A percentile compares a stretch with the other conserved stretches of the same genome.
Conservation (phyloP, 768 basidiomycete species). For the Pleurotus eryngii region DNA sequence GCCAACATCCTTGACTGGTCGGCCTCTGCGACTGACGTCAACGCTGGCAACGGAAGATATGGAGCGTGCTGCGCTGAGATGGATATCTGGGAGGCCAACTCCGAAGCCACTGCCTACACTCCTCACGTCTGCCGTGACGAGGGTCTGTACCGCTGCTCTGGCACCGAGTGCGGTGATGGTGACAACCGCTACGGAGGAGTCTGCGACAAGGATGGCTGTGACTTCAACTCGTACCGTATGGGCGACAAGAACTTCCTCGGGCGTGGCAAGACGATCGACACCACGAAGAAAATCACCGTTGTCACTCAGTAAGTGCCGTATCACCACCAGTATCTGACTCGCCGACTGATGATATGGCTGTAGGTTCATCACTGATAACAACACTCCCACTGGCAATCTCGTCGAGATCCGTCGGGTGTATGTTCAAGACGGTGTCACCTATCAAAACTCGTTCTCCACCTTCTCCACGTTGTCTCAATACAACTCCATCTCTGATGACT, state of each 20-base stretch:
- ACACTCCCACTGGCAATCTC: neutral
- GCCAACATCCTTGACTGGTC: slow-evolving; percentile 3
- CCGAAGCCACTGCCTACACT: slow-evolving; percentile 36
- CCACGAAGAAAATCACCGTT: slow-evolving; percentile 33
- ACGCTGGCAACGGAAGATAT: slow-evolving; percentile 34
- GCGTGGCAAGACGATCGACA: slow-evolving; percentile 39
- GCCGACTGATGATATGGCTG: slow-evolving; percentile 42
- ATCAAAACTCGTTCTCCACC: slow-evolving; percentile 31
- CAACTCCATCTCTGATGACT: slow-evolving; percentile 35
- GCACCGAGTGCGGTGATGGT: slow-evolving; percentile 23
- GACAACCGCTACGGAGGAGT: slow-evolving; percentile 41
- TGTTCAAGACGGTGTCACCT: slow-evolving; percentile 24
- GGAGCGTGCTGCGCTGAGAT: slow-evolving; percentile 44
- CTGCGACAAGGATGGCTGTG: slow-evolving; percentile 44
- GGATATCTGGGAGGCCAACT: slow-evolving; percentile 47
- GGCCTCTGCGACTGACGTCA: slow-evolving; percentile 19
- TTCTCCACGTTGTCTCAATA: slow-evolving; percentile 25
- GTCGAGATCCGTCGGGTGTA: slow-evolving; percentile 20
- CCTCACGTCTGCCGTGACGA: slow-evolving; percentile 33
- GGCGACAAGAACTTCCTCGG: slow-evolving; percentile 29
- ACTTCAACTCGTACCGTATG: slow-evolving; percentile 48
- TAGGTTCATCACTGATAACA: slow-evolving; percentile 38
- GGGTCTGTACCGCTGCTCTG: slow-evolving; percentile 32
- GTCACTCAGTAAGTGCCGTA: slow-evolving; percentile 36
- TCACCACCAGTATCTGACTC: slow-evolving; percentile 44